Evolutionary conservation across 2,329 filamentous ascomycete genomes (phyloP), one percentile per base, ranked within the genome.

Genomic region (Colletotrichum scovillei): DNA sequence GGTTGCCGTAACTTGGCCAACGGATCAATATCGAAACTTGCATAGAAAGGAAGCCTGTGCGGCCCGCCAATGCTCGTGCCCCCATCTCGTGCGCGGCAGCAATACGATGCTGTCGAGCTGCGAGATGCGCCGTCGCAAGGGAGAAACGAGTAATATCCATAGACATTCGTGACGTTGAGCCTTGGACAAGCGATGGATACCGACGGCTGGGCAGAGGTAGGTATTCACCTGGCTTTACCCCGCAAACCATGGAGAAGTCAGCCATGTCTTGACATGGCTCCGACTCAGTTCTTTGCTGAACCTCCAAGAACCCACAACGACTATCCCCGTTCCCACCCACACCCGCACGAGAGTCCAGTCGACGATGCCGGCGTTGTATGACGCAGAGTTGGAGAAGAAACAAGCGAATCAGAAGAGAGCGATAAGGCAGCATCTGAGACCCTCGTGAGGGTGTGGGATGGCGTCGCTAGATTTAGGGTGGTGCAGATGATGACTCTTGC

Each of bases 371-470:
- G 71, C 55, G 49, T 57, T 56, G 56, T 71, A 73, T 73, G 71
- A 73, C 71, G 71, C 71, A 66, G 55, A 32, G 35, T 38, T 62
- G 67, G 60, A 56, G 71, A 49, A 66, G 38, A 49, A 32, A 9
- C 19, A 5, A 56, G 19, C 71, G 67, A 73, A 73, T 73, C 67
- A 73, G 28, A 59, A 52, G 5, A 14, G 32, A 28, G 67, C 71
- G 71, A 73, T 73, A 73, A 73, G 71, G n/a, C 38, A 32, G 6
- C 32, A 30, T 71, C 30, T 64, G 67, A 73, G 71, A 73, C 67
- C 24, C 28, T n/a, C 52, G 42, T 49, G 28, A 57, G 35, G 60
- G 49, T 71, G 71, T 65, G 60, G 58, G 56, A 73, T 55, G 70
- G 70, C 67, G 60, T 57, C 30, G 60, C 62, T 73, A 28, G 49